A percentile compares a stretch with the other conserved stretches of the same genome.
These are phyloP conservation scores for Arctostaphylos glauca DNA, from an alignment of 148 eudicot genomes.

Conservation along the genomic window DNA sequence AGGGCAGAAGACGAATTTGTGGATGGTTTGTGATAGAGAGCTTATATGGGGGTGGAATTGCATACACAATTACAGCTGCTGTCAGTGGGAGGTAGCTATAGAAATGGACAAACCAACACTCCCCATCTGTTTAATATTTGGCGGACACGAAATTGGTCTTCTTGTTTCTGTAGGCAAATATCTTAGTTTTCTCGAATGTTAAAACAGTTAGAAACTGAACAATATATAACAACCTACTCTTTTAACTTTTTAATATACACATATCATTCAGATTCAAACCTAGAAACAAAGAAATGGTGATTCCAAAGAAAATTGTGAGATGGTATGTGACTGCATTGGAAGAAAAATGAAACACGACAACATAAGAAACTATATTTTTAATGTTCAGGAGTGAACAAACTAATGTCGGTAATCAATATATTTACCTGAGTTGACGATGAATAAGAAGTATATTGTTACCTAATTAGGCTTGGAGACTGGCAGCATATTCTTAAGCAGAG, in stretches of 20 bases:
- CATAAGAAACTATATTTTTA: not conserved
- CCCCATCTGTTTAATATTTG: not conserved
- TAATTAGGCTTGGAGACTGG: not conserved
- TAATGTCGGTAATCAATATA: too few species aligned
- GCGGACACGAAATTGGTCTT: not conserved
- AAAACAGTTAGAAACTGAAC: not conserved
- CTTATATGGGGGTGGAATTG: constrained; percentile 23
- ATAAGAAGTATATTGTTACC: not conserved
- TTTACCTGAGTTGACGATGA: too few species aligned
- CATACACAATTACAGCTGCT: constrained; percentile 23
- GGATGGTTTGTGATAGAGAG: constrained; percentile 13
- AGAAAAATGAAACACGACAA: not conserved
- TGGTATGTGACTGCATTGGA: too few species aligned
- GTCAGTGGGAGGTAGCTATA: constrained; percentile 16
- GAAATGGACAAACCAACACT: not conserved
- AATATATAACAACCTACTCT: not conserved
- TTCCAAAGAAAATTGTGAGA: not conserved
- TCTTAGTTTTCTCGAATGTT: not conserved
- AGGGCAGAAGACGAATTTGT: constrained; percentile 12
- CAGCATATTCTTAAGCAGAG: not conserved
- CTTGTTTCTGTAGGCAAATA: not conserved
- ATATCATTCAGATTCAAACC: not conserved
- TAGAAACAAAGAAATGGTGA: not conserved
- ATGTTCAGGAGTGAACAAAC: not conserved
- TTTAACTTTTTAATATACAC: not conserved